Evolutionary conservation across 768 basidiomycete species (phyloP).

Genomic region (Tulasnella sp.): DNA sequence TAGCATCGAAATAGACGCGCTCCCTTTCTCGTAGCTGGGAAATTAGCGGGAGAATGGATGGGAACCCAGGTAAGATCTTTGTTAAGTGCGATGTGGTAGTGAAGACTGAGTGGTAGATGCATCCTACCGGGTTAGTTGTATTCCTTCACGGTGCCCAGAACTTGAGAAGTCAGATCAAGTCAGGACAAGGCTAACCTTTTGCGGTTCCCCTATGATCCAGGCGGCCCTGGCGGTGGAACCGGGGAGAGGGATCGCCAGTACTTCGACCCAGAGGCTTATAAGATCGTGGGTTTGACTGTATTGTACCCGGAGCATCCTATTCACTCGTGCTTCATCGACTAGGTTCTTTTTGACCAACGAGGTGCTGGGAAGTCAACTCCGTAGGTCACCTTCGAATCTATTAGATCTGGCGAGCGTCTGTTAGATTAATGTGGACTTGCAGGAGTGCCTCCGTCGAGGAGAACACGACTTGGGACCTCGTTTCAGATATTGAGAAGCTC

Average conservation of each 20-base stretch:
- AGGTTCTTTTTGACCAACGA: slow-evolving; percentile 80
- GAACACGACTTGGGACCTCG: slow-evolving; percentile 93
- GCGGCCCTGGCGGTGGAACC: slow-evolving; percentile 77
- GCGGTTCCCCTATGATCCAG: slow-evolving; percentile 36
- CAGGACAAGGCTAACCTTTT: background rate
- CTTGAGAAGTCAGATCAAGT: too few species aligned
- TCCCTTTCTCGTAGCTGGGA: slow-evolving; percentile 56
- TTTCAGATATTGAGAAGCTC: slow-evolving; percentile 81
- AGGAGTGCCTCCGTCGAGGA: slow-evolving; percentile 73
- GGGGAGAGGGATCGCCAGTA: slow-evolving; percentile 65
- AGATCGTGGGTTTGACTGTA: slow-evolving; percentile 43
- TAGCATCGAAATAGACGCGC: background rate
- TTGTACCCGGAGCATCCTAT: background rate
- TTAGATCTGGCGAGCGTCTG: background rate
- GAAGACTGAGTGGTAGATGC: background rate
- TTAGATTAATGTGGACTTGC: slow-evolving; percentile 5
- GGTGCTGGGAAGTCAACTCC: slow-evolving; percentile 85
- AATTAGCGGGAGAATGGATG: slow-evolving; percentile 70
- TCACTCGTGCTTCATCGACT: background rate
- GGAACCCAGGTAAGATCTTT: slow-evolving; percentile 55
- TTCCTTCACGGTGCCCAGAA: slow-evolving; percentile 63
- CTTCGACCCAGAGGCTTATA: slow-evolving; percentile 84
- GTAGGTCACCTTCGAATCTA: slow-evolving; percentile 41
- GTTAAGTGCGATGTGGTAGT: background rate
- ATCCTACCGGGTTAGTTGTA: slow-evolving; percentile 52